phyloP scores from a whole-genome alignment of 2,329 filamentous ascomycete species.

The Ophiostoma sp. region DNA sequence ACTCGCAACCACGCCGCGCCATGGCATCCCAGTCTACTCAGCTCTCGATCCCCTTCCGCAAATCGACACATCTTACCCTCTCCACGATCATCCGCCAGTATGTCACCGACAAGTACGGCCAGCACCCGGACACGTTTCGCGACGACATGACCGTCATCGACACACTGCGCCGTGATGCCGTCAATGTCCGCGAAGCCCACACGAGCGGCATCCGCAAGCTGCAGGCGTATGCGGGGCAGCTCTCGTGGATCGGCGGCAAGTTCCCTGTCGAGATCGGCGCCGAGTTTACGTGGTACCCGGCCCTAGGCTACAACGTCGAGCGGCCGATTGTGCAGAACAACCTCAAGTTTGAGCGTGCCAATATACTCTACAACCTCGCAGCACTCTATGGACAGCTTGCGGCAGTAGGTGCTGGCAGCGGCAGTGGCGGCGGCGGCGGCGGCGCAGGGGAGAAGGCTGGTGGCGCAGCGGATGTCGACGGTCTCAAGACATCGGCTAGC shows the following conservation, averaged over 20 bases:
- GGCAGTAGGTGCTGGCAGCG: conserved; percentile 36
- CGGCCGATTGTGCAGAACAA: conserved; percentile 62
- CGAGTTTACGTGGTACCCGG: conserved; percentile 94
- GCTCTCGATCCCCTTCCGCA: conserved; percentile 60
- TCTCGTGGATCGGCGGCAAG: conserved; percentile 89
- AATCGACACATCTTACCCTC: conserved; percentile 71
- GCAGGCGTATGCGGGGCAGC: conserved; percentile 84
- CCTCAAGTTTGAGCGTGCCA: conserved; percentile 78
- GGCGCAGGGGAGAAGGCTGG: conserved; percentile 42
- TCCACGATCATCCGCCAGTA: conserved; percentile 84
- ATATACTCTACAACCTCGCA: conserved; percentile 87
- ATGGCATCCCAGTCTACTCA: conserved; percentile 17
- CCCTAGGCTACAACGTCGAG: conserved; percentile 81
- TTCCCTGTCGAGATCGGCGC: conserved; percentile 94
- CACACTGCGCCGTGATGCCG: conserved; percentile 72
- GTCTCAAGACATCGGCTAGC: conserved; percentile 80
- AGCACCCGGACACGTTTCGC: conserved; percentile 94
- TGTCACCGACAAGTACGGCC: conserved; percentile 97
- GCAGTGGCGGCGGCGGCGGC: neutral
- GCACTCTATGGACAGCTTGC: conserved; percentile 92
- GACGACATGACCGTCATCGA: conserved; percentile 82
- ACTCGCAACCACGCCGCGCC: neutral
- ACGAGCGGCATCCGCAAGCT: conserved; percentile 79
- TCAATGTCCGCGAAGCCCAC: conserved; percentile 84
- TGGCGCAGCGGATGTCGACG: conserved; percentile 68